Evolutionary conservation across 805 yeast genomes (phyloP), one percentile per base, ranked within the genome.

Genomic region (Groenewaldozyma tartarivorans): DNA sequence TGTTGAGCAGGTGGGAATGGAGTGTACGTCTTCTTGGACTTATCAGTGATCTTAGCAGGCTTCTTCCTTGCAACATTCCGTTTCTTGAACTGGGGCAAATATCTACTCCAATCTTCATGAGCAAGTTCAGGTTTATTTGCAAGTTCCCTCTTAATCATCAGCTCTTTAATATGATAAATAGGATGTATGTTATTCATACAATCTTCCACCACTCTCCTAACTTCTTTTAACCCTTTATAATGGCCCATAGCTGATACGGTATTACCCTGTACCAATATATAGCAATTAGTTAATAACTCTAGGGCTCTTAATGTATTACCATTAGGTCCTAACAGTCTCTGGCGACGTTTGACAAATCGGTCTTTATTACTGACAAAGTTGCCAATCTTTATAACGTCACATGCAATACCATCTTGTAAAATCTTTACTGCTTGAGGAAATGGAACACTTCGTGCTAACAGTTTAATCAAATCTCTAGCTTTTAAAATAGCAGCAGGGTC

Each of bases 1-100:
- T 77, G 75, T 66, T 85, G 98, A 39, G 85, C 83, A 53, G 98
- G 97, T 67, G 98, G 98, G 87, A 92, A 92, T 58, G 98, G 97
- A 26, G 98, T 92, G 75, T 90, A 90, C 3, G 77, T 79, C 64
- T 81, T 88, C 72, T 72, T 71, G 63, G 81, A 87, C 69, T 72
- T 72, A 47, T 63, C 74, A 69, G 75, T 74, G 55, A 73, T 67
- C 61, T 74, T 77, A 63, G 74, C 77, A 46, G 92, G 83, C 71
- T 81, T 81, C 80, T 83, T 83, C 58, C 98, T 79, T 29, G 94
- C 94, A 50, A 90, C 95, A 57, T 87, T 87, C 62, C 88, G 80
- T 74, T 90, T 92, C 75, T 86, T 92, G 70, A 92, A 92, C 69
- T 81, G 87, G 19, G 98, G 98, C 58, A 92, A 69, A 62, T 90